Evolutionary conservation across 177 flowering plant genomes (phyloP), one percentile per base, ranked within the genome.

Genomic region (Vitis hybrid): DNA sequence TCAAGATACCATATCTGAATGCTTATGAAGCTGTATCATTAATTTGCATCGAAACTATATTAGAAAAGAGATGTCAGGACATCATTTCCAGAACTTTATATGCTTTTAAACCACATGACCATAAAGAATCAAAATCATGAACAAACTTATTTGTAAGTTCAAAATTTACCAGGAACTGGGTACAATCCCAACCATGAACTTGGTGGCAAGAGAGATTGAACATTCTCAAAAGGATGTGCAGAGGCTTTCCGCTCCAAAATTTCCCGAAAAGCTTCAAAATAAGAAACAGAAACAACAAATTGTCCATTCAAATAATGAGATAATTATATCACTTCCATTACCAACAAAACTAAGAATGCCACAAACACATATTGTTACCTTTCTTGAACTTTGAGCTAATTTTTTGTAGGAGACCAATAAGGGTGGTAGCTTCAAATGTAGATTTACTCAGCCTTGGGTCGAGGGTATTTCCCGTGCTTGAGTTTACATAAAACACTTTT

Each of bases 181-280:
- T 85, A 89, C 66, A 72, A 59, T 72, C 93, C 97, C 11, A 96
- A 85, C 99, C 99, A 96, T 55, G 97, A 85, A 78, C 87, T 89
- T 48, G 99, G 98, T 19, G 93, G 91, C 74, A 96, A 77, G 56
- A 90, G 75, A 15, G 97, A 89, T 64, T 92, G 99, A 69, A 94
- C 95, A 84, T 89, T 93, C 75, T 96, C 99, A 80, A 96, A 96
- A 55, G 97, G 99, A 78, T 96, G 99, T 10, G 95, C 93, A 74
- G 92, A 78, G 33, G 93, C 92, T 79, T 87, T 96, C 72, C 78
- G 77, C 78, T 92, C 94, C 95, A 94, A 77, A 67, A 89, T 84
- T 72, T 93, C 97, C 64, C 90, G 95, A 70, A 96, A 96, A 76
- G 90, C 99, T 96, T 76, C 79, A 79, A 59, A 72, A 70, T 22